phyloP scores from a whole-genome alignment of 1,139 yeast species.

The Blastobotrys capitulatus region DNA sequence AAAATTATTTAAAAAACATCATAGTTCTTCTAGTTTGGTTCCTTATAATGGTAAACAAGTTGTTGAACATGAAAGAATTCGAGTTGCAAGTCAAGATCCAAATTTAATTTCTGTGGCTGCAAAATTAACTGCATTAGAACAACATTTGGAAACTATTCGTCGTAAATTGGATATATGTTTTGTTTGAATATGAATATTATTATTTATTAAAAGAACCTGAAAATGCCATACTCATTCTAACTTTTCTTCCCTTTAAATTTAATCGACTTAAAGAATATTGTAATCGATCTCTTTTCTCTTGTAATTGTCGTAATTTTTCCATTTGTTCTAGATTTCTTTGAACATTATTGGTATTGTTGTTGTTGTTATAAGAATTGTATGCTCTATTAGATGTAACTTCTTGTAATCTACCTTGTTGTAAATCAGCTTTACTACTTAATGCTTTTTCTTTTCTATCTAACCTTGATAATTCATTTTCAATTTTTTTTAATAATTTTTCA shows the following conservation, averaged over 20 bases:
- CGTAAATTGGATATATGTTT: slow-evolving; percentile 21
- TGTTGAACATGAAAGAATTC: slow-evolving; percentile 38
- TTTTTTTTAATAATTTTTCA: slow-evolving; percentile 19
- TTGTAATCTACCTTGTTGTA: slow-evolving; percentile 25
- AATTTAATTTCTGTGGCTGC: slow-evolving; percentile 40
- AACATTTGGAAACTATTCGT: slow-evolving; percentile 22
- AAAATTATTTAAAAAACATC: slow-evolving; percentile 10
- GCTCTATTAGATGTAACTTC: slow-evolving; percentile 21
- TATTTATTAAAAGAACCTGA: neutral
- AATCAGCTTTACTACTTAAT: slow-evolving; percentile 24
- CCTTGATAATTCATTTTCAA: slow-evolving; percentile 25
- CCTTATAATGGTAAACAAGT: slow-evolving; percentile 36
- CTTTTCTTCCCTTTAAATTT: slow-evolving; percentile 29
- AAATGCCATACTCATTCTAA: slow-evolving; percentile 21
- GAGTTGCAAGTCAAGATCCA: slow-evolving; percentile 44
- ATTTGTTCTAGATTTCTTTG: slow-evolving; percentile 29
- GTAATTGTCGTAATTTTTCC: slow-evolving; percentile 34
- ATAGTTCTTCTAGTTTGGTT: slow-evolving; percentile 9
- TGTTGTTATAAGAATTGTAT: neutral
- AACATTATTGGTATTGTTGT: no score
- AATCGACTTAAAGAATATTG: slow-evolving; percentile 32
- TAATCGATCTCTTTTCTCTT: slow-evolving; percentile 35
- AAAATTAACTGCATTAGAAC: slow-evolving; percentile 32
- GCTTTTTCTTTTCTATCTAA: slow-evolving; percentile 24
- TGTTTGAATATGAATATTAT: neutral